Base-by-base conservation (phyloP, 1,139 yeast species). In the Saccharomycopsis hybrid region DNA sequence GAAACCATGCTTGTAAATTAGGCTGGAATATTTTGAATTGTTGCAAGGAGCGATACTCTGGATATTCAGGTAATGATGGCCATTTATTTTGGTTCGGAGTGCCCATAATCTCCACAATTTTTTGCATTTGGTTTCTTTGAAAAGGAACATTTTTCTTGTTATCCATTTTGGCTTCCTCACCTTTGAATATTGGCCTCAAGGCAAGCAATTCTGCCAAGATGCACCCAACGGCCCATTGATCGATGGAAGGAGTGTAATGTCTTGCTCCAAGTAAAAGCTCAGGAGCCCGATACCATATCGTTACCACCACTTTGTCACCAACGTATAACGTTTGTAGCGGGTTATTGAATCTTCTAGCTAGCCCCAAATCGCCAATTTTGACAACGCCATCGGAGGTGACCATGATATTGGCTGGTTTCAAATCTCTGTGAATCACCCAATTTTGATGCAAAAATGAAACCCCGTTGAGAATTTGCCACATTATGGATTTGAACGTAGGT, bases 221-320 rank as follows among this genome's bases (percentile, higher is more conserved):
- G 65, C 98, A 92, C 0, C 98, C 98, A 7, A 89, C 88, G 0
- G 98, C 97, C 98, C 98, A 92, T 48, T 88, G 66, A 66, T 92
- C 97, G 43, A 92, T 85, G 0, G 97, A 92, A 0, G 97, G 96
- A 0, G 97, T 85, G 63, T 92, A 92, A 67, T 92, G 96, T 46
- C 96, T 71, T 1, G 96, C 89, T 0, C 98, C 98, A 39, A 92
- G 68, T 40, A 92, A 70, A 43, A 92, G 70, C 63, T 92, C 98
- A 0, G 98, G 97, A 0, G 98, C 97, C 56, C 98, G 74, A 65
- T 92, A 92, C 98, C 98, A 92, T 54, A 92, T 92, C 0, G 98
- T 92, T 7, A 92, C 98, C 49, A 92, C 98, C 24, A 94, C 97
- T 66, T 92, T 92, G 66, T 92, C 98, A 33, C 97, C 97, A 8